phyloP scores from a whole-genome alignment of 768 basidiomycete species.

The Gloeostereum incarnatum region DNA sequence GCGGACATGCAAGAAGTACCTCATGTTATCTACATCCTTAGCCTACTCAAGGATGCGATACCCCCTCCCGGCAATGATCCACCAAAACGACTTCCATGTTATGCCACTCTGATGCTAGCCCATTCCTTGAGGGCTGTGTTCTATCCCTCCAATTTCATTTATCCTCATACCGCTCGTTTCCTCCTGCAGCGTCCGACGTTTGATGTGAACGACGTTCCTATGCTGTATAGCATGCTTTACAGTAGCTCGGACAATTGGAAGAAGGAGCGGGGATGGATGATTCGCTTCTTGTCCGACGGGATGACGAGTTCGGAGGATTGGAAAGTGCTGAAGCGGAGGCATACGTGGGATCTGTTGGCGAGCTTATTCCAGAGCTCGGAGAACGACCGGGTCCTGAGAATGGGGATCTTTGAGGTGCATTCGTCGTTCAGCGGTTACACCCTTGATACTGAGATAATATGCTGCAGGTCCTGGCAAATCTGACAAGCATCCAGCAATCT shows the following conservation, averaged over 20 bases:
- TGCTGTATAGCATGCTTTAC: slow-evolving; percentile 86
- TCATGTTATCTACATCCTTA: slow-evolving; percentile 65
- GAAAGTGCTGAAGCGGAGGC: slow-evolving; percentile 68
- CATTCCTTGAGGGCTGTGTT: slow-evolving; percentile 79
- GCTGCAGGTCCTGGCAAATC: slow-evolving; percentile 58
- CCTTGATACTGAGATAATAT: neutral
- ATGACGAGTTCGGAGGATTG: slow-evolving; percentile 73
- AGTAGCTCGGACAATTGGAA: slow-evolving; percentile 74
- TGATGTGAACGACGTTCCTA: slow-evolving; percentile 77
- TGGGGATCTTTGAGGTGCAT: slow-evolving; percentile 60
- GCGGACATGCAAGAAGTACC: slow-evolving; percentile 73
- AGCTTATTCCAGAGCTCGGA: slow-evolving; percentile 68
- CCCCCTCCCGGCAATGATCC: slow-evolving; percentile 28
- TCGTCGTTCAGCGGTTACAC: neutral
- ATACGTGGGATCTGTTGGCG: slow-evolving; percentile 84
- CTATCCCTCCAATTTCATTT: slow-evolving; percentile 82
- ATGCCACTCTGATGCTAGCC: slow-evolving; percentile 71
- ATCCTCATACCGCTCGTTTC: slow-evolving; percentile 80
- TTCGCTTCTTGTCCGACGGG: slow-evolving; percentile 75
- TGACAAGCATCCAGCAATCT: slow-evolving; percentile 64
- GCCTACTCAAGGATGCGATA: slow-evolving; percentile 51
- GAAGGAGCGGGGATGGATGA: slow-evolving; percentile 85
- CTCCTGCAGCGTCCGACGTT: slow-evolving; percentile 82
- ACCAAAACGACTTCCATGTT: slow-evolving; percentile 59
- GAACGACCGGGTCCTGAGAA: slow-evolving; percentile 41